Evolutionary conservation across 2,329 filamentous ascomycete species (phyloP), one percentile per base, ranked within the genome.

Genomic region (Aspergillus alliaceus): DNA sequence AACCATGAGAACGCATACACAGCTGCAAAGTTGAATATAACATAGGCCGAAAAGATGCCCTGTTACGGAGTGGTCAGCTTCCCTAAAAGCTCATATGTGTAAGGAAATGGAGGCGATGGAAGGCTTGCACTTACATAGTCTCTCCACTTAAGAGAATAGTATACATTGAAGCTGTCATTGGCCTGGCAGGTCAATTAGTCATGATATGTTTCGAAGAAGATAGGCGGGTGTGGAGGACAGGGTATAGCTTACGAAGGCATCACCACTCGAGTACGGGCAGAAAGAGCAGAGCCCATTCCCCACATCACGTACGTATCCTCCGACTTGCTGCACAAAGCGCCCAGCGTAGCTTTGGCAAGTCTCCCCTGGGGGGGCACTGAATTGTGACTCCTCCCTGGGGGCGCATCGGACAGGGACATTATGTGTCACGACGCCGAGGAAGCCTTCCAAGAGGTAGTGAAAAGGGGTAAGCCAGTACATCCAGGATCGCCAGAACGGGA

Each of bases 391-490:
- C 66, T 90, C 88, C 1, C 75, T 73, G 4, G 75, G 59, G 0
- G 78, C 73, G 59, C 88, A 90, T 6, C 69, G 59, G 15, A 90
- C 80, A 0, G 81, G 79, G 18, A 86, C 75, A 0, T 80, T 74
- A 59, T 86, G 80, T 0, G 83, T 78, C 0, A 84, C 75, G 14
- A 82, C 80, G 0, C 78, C 83, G 1, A 90, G 75, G 52, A 88
- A 80, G 0, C 80, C 86, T 64, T 87, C 84, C 2, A 90, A 73
- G 0, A 89, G 78, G 63, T 90, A 90, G 59, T 84, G 82, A 71
- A 89, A 89, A 0, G 88, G 88, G 0, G 86, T 86, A 22, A 90
- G 77, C 72, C 83, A 84, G 70, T 90, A 89, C 83, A 87, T 85
- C 82, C 82, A 85, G 7, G 72, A 73, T 14, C 79, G 76, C 89